These are phyloP conservation scores for Alternaria sp. DNA, from an alignment of 2,329 filamentous ascomycete genomes.

Conservation along the genomic window DNA sequence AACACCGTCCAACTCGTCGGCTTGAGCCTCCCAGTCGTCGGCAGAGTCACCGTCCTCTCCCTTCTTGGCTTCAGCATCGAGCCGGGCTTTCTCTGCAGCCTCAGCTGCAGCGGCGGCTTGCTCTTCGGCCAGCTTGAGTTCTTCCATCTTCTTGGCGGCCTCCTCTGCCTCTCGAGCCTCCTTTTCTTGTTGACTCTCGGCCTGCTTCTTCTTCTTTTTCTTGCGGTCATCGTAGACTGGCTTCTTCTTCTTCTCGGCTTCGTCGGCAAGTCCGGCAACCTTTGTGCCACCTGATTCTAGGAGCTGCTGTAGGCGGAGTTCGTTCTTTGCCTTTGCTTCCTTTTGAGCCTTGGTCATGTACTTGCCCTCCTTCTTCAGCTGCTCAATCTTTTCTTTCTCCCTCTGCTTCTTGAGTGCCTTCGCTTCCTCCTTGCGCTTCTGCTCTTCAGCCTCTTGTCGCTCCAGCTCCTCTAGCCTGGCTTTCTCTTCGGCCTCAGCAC, in stretches of 20 bases:
- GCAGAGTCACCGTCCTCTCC: constrained; percentile 70
- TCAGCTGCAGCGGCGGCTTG: constrained; percentile 84
- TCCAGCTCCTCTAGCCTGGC: constrained; percentile 73
- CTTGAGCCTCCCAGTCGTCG: constrained; percentile 88
- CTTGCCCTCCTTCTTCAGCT: constrained; percentile 87
- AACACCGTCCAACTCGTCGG: constrained; percentile 75
- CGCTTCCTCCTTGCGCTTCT: constrained; percentile 74
- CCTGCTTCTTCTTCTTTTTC: constrained; percentile 79
- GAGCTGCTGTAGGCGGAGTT: constrained; percentile 86
- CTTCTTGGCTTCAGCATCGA: constrained; percentile 68
- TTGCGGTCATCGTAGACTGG: constrained; percentile 75
- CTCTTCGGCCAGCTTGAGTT: constrained; percentile 62
- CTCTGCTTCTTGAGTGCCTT: constrained; percentile 83
- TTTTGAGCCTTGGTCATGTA: constrained; percentile 87
- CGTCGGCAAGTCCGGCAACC: constrained; percentile 62
- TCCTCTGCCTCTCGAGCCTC: constrained; percentile 62
- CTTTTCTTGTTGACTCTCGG: constrained; percentile 61
- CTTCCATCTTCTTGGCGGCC: constrained; percentile 64
- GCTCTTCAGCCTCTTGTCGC: constrained; percentile 71
- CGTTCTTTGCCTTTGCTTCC: constrained; percentile 80
- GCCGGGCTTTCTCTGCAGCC: constrained; percentile 69
- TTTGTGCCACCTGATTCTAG: constrained; percentile 77
- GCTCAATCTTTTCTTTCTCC: constrained; percentile 86
- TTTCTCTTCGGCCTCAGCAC: constrained; percentile 69
- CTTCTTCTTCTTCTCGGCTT: constrained; percentile 80